Evolutionary conservation across 164 flowering plant genomes (phyloP), one percentile per base, ranked within the genome.

Genomic region (Macadamia tetraphylla): DNA sequence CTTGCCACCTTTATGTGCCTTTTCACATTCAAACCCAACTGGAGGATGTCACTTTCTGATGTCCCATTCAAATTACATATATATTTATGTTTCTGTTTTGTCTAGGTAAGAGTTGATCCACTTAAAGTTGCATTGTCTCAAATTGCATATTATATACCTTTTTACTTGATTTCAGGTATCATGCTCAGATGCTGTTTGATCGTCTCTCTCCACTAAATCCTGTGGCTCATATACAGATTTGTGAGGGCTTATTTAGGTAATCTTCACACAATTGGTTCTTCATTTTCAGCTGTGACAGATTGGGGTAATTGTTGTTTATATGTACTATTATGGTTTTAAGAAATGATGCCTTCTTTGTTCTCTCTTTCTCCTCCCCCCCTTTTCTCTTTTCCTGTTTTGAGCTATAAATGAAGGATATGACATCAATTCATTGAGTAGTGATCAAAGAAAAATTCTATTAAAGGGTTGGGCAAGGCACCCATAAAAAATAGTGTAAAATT

Each of bases 121-220:
- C 29, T n/a, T 46, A 29, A 44, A 6, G 32, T 40, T 23, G 1
- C 3, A n/a, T 58, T 44, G 8, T 30, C 14, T 44, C 1, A 1
- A 13, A 56, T 62, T 60, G 30, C 6, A 57, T 40, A 52, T 32
- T 65, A 23, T 15, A 8, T 51, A 12, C 59, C 46, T 56, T 70
- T 13, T 58, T 18, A 57, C 69, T 65, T 31, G 57, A 72, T 75
- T 59, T 51, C 92, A 95, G 98, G 99, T 82, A 73, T 73, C 98
- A 95, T 82, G 94, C 98, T 35, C 80, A 85, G 68, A 71, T 87
- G 48, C 77, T 95, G 42, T 87, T 95, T 72, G 86, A 85, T 46
- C 97, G 96, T 18, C 90, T 95, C 11, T 83, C 94, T 18, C 82
- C 88, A 9, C 86, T 92, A 57, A 88, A 87, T 83, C 96, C 98